phyloP scores from a whole-genome alignment of 2,329 filamentous ascomycete species.

The Aureobasidium leucospermi region DNA sequence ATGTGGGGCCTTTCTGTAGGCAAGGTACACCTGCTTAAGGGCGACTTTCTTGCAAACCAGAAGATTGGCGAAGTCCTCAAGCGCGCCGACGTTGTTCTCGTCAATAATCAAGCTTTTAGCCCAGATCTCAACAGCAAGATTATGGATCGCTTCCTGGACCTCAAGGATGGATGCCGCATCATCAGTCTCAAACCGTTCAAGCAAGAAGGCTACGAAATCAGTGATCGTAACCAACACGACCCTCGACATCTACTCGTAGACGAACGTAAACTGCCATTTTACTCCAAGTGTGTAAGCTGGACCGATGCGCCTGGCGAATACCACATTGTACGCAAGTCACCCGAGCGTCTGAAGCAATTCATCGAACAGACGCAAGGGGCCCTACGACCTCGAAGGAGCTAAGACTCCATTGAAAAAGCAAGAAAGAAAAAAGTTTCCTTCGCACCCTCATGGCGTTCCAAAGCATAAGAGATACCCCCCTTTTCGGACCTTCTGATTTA shows the following conservation, averaged over 20 bases:
- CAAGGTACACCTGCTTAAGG: conserved; percentile 68
- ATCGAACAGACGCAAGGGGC: not conserved
- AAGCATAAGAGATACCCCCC: conserved; percentile 11
- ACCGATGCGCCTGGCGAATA: conserved; percentile 76
- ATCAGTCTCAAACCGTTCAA: conserved; percentile 91
- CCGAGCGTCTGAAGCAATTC: conserved; percentile 4
- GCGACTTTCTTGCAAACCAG: conserved; percentile 72
- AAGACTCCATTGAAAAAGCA: not conserved
- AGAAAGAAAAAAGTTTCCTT: not conserved
- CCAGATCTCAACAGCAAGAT: conserved; percentile 78
- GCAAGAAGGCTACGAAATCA: conserved; percentile 68
- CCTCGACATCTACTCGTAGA: conserved; percentile 76
- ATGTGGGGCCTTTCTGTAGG: conserved; percentile 85
- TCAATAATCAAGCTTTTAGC: conserved; percentile 97
- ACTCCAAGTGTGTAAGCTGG: conserved; percentile 74
- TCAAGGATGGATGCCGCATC: conserved; percentile 84
- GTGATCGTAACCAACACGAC: conserved; percentile 67
- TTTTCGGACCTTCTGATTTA: not conserved
- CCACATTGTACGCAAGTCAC: conserved; percentile 69
- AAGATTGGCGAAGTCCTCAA: conserved; percentile 66
- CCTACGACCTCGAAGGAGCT: not conserved
- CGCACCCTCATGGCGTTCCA: not conserved
- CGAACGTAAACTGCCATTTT: conserved; percentile 61
- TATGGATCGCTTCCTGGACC: conserved; percentile 82
- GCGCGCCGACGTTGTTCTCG: conserved; percentile 86